phyloP scores from a whole-genome alignment of 1,284 basidiomycete genomes.

The Mycena sp. region DNA sequence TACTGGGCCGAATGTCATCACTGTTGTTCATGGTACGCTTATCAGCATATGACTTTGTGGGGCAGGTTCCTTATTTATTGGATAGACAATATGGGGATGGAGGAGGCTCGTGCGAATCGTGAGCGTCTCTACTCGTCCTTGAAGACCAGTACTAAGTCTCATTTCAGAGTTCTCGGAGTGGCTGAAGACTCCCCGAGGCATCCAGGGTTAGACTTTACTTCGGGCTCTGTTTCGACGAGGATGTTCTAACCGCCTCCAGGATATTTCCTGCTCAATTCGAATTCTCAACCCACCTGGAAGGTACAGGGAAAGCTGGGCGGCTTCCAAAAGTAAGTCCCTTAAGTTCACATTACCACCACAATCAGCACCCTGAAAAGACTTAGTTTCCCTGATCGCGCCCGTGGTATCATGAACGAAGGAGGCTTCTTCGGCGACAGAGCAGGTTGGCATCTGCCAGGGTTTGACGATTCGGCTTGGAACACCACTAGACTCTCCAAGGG shows the following conservation, averaged over 20 bases:
- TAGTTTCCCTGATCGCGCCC: slow-evolving; percentile 49
- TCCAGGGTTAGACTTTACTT: slow-evolving; percentile 49
- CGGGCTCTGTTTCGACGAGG: background rate
- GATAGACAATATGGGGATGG: slow-evolving; percentile 30
- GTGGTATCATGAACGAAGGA: slow-evolving; percentile 60
- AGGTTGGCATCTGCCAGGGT: slow-evolving; percentile 61
- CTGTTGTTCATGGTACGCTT: slow-evolving; percentile 37
- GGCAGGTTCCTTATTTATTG: background rate
- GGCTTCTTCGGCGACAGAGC: slow-evolving; percentile 57
- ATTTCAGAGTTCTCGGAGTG: slow-evolving; percentile 40
- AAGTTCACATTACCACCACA: background rate
- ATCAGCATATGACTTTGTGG: background rate
- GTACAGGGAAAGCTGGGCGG: slow-evolving; percentile 59
- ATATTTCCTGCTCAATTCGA: slow-evolving; percentile 50
- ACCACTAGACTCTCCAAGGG: slow-evolving; percentile 39
- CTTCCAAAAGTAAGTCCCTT: slow-evolving; percentile 34
- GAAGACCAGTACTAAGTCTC: slow-evolving; percentile 50
- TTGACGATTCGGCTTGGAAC: slow-evolving; percentile 54
- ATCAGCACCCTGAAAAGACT: background rate
- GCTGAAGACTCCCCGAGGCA: slow-evolving; percentile 56
- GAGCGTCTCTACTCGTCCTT: background rate
- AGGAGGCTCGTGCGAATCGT: slow-evolving; percentile 21
- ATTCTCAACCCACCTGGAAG: slow-evolving; percentile 61
- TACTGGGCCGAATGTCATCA: slow-evolving; percentile 30
- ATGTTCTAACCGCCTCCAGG: slow-evolving; percentile 53